Evolutionary conservation across 1,139 yeast genomes (phyloP).

Genomic region (Suhomyces panamericanus): DNA sequence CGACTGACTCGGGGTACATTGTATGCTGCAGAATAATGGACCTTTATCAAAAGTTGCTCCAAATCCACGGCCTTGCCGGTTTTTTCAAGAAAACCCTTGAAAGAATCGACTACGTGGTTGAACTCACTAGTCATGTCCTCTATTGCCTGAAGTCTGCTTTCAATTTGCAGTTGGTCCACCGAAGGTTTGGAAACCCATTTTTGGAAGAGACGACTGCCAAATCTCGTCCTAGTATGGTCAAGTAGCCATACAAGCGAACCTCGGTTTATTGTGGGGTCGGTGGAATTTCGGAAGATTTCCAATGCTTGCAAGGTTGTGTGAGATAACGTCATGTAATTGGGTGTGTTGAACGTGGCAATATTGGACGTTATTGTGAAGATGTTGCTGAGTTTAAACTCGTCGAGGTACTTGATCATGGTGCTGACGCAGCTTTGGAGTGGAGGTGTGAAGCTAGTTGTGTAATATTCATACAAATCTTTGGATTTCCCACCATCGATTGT

Average conservation of each 20-base stretch:
- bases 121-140: constrained; percentile 52
- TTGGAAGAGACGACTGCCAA: constrained; percentile 66
- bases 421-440: constrained; percentile 45
- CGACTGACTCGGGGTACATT: constrained; percentile 53
- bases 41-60: constrained; percentile 62
- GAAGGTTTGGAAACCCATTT: constrained; percentile 81
- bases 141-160: constrained; percentile 63
- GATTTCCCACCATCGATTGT: constrained; percentile 13
- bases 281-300: constrained; percentile 69
- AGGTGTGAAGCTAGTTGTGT: constrained; percentile 22
- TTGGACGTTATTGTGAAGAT: constrained; percentile 56
- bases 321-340: constrained; percentile 64
- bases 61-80: constrained; percentile 50
- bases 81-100: constrained; percentile 43
- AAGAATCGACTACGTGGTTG: constrained; percentile 53
- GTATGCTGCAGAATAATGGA: constrained; percentile 55
- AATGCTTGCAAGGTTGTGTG: constrained; percentile 66
- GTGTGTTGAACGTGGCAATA: constrained; percentile 51
- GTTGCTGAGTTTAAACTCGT: constrained; percentile 60
- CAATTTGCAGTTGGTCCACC: constrained; percentile 50
- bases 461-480: constrained; percentile 26
- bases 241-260: constrained; percentile 81
- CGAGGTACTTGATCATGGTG: constrained; percentile 53
- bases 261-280: constrained; percentile 48
- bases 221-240: constrained; percentile 75